Evolutionary conservation across 2,329 filamentous ascomycete genomes (phyloP).

Genomic region (Epichloe sp.): DNA sequence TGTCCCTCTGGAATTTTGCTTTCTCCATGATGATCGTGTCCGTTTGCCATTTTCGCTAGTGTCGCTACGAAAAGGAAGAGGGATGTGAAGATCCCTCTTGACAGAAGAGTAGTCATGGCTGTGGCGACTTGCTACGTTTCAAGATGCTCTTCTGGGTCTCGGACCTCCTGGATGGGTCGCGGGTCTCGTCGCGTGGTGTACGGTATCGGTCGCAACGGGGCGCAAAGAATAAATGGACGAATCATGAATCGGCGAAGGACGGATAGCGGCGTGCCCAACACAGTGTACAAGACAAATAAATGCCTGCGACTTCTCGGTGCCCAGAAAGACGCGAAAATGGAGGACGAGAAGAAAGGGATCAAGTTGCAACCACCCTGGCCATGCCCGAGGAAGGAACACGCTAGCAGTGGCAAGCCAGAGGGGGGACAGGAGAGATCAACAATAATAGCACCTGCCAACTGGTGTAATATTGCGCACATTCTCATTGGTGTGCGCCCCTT

Average conservation of each 20-base stretch:
- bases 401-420: not conserved
- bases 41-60: conserved; percentile 14
- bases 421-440: too few relatives aligned
- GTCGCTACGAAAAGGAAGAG: conserved; percentile 12
- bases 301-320: conserved; percentile 7
- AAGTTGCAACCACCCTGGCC: not conserved
- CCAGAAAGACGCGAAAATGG: not conserved
- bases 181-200: not conserved
- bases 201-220: not conserved
- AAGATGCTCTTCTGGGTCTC: conserved; percentile 1
- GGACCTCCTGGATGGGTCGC: not conserved
- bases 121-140: conserved; percentile 4
- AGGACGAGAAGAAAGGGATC: not conserved
- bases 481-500: too few relatives aligned
- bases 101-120: conserved; percentile 11
- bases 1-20: conserved; percentile 54
- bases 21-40: conserved; percentile 37
- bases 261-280: not conserved
- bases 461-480: too few relatives aligned
- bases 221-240: not conserved
- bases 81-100: conserved; percentile 8
- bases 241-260: not conserved
- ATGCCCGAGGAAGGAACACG: not conserved
- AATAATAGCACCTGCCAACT: not conserved
- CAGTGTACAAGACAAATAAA: conserved; percentile 12